phyloP scores from a whole-genome alignment of 2,329 filamentous ascomycete species.

The Penicillium sclerotigenum region DNA sequence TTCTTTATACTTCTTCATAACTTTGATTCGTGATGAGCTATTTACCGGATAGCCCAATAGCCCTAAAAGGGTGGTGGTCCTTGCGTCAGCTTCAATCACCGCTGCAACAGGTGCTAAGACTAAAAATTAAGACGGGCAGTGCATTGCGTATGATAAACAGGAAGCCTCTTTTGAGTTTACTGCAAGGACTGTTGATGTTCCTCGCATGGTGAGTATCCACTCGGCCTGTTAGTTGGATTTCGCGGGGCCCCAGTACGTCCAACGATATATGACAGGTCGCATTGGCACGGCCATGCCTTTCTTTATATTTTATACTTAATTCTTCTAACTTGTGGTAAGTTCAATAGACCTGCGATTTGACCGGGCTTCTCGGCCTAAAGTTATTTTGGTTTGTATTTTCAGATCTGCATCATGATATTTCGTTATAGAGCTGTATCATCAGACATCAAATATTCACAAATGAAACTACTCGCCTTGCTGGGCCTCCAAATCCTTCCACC shows the following conservation, averaged over 20 bases:
- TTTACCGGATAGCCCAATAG: not conserved
- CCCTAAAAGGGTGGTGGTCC: slow-evolving; percentile 9
- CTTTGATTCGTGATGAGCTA: too few species aligned
- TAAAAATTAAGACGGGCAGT: slow-evolving; percentile 32
- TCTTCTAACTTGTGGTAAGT: slow-evolving; percentile 12
- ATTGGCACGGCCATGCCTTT: slow-evolving; percentile 32
- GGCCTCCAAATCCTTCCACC: slow-evolving; percentile 36
- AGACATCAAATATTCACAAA: slow-evolving; percentile 2
- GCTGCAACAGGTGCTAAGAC: slow-evolving; percentile 33
- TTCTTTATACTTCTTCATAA: not conserved
- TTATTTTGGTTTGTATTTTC: not conserved
- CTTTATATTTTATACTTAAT: slow-evolving; percentile 28
- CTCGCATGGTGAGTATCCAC: slow-evolving; percentile 31
- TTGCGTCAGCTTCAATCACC: slow-evolving; percentile 32
- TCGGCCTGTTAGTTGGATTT: slow-evolving; percentile 1
- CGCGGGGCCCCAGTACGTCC: slow-evolving; percentile 1
- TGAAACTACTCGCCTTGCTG: slow-evolving; percentile 22
- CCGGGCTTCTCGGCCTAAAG: not conserved
- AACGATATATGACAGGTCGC: slow-evolving; percentile 24
- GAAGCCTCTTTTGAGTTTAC: slow-evolving; percentile 39
- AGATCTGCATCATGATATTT: not conserved
- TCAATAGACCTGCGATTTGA: not conserved
- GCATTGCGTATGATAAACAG: slow-evolving; percentile 31
- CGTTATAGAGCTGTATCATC: slow-evolving; percentile 16
- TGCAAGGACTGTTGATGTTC: slow-evolving; percentile 40